Conservation (phyloP, 768 basidiomycete genomes). For the Tylopilus plumbeoviolaceoides region DNA sequence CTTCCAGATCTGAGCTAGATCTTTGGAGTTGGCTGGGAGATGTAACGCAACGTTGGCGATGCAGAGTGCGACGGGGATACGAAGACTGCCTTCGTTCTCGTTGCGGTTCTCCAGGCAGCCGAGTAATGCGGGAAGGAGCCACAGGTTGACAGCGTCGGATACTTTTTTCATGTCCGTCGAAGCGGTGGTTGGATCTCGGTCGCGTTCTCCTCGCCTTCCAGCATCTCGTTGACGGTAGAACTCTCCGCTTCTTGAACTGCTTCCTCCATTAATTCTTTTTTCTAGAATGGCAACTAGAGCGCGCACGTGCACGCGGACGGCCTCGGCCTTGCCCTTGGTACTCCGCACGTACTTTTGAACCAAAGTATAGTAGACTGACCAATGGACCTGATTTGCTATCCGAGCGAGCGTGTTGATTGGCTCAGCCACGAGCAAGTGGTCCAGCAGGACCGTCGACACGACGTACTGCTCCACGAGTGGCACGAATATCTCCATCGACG, state of each 20-base stretch:
- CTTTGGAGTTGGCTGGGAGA: conserved; percentile 51
- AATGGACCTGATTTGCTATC: conserved; percentile 70
- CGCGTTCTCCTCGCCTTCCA: too few species aligned
- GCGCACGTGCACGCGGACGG: conserved; percentile 79
- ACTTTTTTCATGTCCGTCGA: conserved; percentile 38
- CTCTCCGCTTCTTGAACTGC: conserved; percentile 30
- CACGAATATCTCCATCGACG: conserved; percentile 77
- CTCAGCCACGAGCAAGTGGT: too few species aligned
- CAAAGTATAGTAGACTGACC: conserved; percentile 79
- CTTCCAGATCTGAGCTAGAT: conserved; percentile 67
- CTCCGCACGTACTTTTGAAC: conserved; percentile 79
- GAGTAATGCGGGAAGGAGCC: too few species aligned
- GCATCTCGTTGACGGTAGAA: too few species aligned
- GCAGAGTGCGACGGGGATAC: too few species aligned
- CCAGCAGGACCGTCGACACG: too few species aligned
- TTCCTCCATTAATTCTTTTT: conserved; percentile 81
- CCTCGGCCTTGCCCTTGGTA: conserved; percentile 61
- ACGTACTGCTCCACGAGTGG: too few species aligned
- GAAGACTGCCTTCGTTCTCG: conserved; percentile 79
- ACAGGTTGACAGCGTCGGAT: too few species aligned
- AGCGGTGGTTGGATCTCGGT: conserved; percentile 1
- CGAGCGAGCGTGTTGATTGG: conserved; percentile 75
- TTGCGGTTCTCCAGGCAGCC: conserved; percentile 80
- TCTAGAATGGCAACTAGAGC: conserved; percentile 83
- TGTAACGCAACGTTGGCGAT: too few species aligned